Evolutionary conservation across 2,329 filamentous ascomycete species (phyloP).

Genomic region (Rutstroemia sp.): DNA sequence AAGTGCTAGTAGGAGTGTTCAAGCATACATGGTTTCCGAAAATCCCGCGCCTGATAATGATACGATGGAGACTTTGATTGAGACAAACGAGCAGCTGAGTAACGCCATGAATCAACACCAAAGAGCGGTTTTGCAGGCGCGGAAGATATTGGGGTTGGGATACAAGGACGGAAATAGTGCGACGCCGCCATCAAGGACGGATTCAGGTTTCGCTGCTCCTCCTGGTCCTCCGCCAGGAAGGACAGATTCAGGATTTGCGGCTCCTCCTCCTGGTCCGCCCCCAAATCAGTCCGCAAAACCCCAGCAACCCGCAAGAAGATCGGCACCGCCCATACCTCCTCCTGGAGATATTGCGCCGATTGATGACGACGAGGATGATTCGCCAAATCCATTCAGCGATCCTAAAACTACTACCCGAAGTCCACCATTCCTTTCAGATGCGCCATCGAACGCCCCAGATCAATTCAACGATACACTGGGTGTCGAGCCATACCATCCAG

Average conservation of each 20-base stretch:
- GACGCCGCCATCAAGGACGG: slow-evolving; percentile 18
- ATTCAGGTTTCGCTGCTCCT: slow-evolving; percentile 4
- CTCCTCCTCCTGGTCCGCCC: slow-evolving; percentile 8
- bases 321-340: slow-evolving; percentile 21
- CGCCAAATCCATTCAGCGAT: slow-evolving; percentile 26
- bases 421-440: slow-evolving; percentile 23
- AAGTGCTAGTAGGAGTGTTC: slow-evolving; percentile 71
- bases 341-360: slow-evolving; percentile 24
- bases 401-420: slow-evolving; percentile 13
- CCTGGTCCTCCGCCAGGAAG: slow-evolving; percentile 15
- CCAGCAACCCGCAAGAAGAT: slow-evolving; percentile 4
- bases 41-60: slow-evolving; percentile 83
- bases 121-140: slow-evolving; percentile 61
- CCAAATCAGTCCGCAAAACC: slow-evolving; percentile 11
- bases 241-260: slow-evolving; percentile 7
- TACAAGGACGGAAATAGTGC: slow-evolving; percentile 11
- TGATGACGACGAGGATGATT: slow-evolving; percentile 18
- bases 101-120: slow-evolving; percentile 79
- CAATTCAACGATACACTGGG: slow-evolving; percentile 26
- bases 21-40: slow-evolving; percentile 74
- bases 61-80: slow-evolving; percentile 87
- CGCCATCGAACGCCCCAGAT: slow-evolving; percentile 14
- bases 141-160: slow-evolving; percentile 44
- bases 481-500: slow-evolving; percentile 30
- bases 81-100: slow-evolving; percentile 87